Evolutionary conservation across 73 alveolate species (phyloP).

Genomic region (Paramecium bursaria): DNA sequence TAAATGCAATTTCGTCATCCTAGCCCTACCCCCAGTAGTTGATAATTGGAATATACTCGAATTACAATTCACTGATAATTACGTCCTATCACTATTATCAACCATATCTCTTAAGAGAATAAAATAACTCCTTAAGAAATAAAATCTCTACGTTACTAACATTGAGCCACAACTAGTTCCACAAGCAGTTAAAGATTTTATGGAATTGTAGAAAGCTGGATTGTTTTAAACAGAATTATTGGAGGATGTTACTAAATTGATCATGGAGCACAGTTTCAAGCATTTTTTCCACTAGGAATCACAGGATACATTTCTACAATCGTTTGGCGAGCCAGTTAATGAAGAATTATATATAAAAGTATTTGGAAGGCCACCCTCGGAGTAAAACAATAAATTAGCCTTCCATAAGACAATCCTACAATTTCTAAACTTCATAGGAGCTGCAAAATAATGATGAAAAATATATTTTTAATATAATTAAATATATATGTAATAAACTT

Average conservation of each 20-base stretch:
- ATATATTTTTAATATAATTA: too few relatives aligned
- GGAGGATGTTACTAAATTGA: constrained; percentile 44
- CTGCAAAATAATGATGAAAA: too few relatives aligned
- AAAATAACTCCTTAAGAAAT: neutral
- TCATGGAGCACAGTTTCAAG: constrained; percentile 19
- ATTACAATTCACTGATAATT: constrained; percentile 6
- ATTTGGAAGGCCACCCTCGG: too few relatives aligned
- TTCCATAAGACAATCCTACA: too few relatives aligned
- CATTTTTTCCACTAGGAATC: constrained; percentile 23
- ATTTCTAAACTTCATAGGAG: too few relatives aligned
- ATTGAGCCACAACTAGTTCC: neutral
- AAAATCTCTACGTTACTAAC: constrained; percentile 14
- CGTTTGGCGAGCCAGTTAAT: neutral
- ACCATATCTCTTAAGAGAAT: neutral
- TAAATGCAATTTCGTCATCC: constrained; percentile 11
- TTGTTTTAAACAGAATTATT: constrained; percentile 26
- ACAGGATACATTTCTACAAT: neutral
- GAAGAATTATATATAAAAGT: neutral
- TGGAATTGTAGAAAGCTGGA: constrained; percentile 29
- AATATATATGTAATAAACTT: too few relatives aligned
- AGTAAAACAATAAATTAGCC: too few relatives aligned
- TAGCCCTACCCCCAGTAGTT: constrained; percentile 31
- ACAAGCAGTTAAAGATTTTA: neutral
- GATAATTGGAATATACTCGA: constrained; percentile 55
- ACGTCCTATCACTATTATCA: constrained; percentile 7